A percentile compares a stretch with the other conserved stretches of the same genome.
phyloP scores from a whole-genome alignment of 345 rosid genomes.

The Orychophragmus violaceus region DNA sequence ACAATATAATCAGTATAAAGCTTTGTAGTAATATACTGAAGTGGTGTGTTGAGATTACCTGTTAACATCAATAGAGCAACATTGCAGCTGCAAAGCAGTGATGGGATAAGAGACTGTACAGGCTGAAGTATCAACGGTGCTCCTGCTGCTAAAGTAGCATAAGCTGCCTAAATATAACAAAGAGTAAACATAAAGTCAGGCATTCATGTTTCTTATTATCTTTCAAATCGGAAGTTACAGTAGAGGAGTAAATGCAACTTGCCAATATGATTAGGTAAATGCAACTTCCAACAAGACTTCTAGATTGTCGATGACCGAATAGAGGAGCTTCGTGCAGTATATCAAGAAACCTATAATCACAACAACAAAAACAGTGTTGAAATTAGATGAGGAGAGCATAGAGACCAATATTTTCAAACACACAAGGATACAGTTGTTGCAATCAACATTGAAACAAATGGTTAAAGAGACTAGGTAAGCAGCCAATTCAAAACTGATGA shows the following conservation, averaged over 20 bases:
- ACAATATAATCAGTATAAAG: neutral
- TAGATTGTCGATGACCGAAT: conserved; percentile 75
- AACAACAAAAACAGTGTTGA: too few relatives aligned
- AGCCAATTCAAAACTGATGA: too few relatives aligned
- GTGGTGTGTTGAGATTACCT: conserved; percentile 35
- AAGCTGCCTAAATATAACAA: conserved; percentile 53
- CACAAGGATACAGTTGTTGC: too few relatives aligned
- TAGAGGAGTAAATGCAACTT: conserved; percentile 25
- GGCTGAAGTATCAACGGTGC: conserved; percentile 62
- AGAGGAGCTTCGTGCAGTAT: conserved; percentile 94
- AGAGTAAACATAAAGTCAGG: conserved; percentile 3
- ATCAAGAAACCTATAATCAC: conserved; percentile 65
- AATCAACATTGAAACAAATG: too few relatives aligned
- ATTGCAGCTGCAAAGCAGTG: conserved; percentile 75
- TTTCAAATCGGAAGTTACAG: neutral
- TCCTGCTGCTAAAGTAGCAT: conserved; percentile 63
- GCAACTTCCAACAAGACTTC: conserved; percentile 66
- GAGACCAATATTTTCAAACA: too few relatives aligned
- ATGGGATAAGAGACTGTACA: conserved; percentile 39
- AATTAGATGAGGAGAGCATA: too few relatives aligned
- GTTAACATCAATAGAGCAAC: conserved; percentile 66
- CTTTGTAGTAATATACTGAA: neutral
- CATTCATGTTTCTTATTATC: neutral
- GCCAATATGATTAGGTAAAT: conserved; percentile 64
- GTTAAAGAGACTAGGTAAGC: too few relatives aligned